phyloP scores from a whole-genome alignment of 345 rosid species.

The Dovyalis caffra region DNA sequence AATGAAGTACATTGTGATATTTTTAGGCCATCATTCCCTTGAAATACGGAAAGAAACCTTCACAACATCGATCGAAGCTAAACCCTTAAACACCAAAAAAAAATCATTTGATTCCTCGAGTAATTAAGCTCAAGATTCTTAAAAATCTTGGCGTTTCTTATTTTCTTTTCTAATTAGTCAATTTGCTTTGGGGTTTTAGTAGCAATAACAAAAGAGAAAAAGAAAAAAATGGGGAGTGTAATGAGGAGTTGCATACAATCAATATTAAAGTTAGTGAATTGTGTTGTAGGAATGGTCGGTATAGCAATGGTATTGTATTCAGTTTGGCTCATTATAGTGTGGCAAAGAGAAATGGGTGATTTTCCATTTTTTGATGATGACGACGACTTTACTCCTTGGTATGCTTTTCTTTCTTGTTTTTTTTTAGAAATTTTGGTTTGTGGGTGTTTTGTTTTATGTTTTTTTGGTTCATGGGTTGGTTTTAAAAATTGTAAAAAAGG shows the following conservation, averaged over 20 bases:
- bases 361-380: conserved; percentile 43
- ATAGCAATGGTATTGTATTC: conserved; percentile 64
- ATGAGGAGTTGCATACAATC: conserved; percentile 75
- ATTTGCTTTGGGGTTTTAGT: background rate
- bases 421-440: background rate
- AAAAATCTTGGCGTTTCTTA: background rate
- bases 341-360: conserved; percentile 61
- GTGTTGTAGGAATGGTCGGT: conserved; percentile 81
- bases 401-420: conserved; percentile 6
- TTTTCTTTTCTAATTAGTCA: background rate
- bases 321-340: conserved; percentile 69
- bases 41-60: background rate
- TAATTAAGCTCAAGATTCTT: background rate
- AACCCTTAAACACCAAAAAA: background rate
- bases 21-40: background rate
- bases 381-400: conserved; percentile 65
- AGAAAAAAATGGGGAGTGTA: conserved; percentile 37
- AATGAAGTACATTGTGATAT: background rate
- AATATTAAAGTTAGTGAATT: conserved; percentile 69
- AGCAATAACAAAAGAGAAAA: background rate
- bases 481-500: background rate
- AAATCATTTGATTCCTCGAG: background rate
- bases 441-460: background rate
- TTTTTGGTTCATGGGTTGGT: conserved; percentile 9
- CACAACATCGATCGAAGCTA: background rate